A percentile compares a stretch with the other conserved stretches of the same genome.
Evolutionary conservation across 2,329 filamentous ascomycete genomes (phyloP).

Genomic region (Cladorrhinum sp.): DNA sequence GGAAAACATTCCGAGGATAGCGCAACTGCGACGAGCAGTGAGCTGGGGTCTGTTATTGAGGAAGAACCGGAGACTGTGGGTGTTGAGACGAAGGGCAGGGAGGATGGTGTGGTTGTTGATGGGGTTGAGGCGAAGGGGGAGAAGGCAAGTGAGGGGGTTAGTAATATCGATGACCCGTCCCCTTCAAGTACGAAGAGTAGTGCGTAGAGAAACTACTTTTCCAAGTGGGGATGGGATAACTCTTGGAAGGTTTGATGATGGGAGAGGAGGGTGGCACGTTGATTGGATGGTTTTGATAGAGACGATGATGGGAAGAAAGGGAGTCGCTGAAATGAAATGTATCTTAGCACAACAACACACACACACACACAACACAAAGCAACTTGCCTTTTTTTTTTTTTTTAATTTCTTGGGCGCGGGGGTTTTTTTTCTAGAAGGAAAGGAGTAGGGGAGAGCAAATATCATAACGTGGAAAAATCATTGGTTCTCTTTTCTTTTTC

Average conservation of each 20-base stretch:
- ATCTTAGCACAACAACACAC: not conserved
- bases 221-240: not conserved
- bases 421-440: not conserved
- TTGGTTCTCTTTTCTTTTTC: not conserved
- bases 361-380: not conserved
- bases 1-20: slow-evolving; percentile 33
- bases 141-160: not conserved
- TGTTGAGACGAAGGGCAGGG: not conserved
- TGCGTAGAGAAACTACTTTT: not conserved
- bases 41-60: slow-evolving; percentile 47
- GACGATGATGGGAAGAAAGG: not conserved
- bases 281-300: not conserved
- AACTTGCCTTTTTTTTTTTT: not conserved
- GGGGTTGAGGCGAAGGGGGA: not conserved
- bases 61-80: slow-evolving; percentile 45
- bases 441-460: not conserved
- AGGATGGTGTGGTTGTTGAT: not conserved
- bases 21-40: slow-evolving; percentile 47
- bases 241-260: not conserved
- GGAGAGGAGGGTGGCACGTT: not conserved
- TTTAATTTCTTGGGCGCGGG: too few relatives aligned
- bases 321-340: not conserved
- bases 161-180: not conserved
- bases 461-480: not conserved
- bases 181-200: not conserved